Percentiles rank a stretch among this genome's conserved stretches.
Conservation (phyloP, 331 rosid genomes). For the Quercus lobata region DNA sequence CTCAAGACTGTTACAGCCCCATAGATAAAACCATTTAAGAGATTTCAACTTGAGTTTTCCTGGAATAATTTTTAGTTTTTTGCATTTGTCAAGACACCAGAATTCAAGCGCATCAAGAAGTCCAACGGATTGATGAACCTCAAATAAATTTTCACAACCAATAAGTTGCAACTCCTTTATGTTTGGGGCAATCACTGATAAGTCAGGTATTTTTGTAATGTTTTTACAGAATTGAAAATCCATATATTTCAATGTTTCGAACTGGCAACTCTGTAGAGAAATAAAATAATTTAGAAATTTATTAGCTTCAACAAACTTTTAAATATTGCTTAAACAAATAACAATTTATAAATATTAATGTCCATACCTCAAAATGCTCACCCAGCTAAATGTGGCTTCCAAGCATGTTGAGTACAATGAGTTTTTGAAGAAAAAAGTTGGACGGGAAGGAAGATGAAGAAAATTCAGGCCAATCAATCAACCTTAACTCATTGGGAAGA, state of each 20-base stretch:
- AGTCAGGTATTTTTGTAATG: slow-evolving; percentile 20
- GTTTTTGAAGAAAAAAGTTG: neutral
- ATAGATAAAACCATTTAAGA: slow-evolving; percentile 2
- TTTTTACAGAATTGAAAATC: neutral
- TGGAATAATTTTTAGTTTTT: slow-evolving; percentile 7
- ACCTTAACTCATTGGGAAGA: slow-evolving; percentile 7
- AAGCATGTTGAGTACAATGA: neutral
- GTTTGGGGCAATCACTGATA: neutral
- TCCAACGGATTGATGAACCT: slow-evolving; percentile 12
- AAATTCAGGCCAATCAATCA: slow-evolving; percentile 11
- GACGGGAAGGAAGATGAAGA: neutral
- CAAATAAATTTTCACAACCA: neutral
- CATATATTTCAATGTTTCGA: slow-evolving; percentile 8
- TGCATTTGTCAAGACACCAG: neutral
- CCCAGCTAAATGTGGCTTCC: neutral
- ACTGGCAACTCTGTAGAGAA: neutral
- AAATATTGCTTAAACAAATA: too few species aligned
- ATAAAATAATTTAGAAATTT: too few species aligned
- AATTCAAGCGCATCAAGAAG: neutral
- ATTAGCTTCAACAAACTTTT: too few species aligned
- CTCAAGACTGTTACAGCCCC: neutral
- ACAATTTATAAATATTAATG: too few species aligned
- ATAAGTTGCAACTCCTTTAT: slow-evolving; percentile 1
- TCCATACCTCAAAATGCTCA: neutral
- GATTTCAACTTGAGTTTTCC: slow-evolving; percentile 9